phyloP scores from a whole-genome alignment of 371 early-diverging fungal species.

The Mucor circinelloides region DNA sequence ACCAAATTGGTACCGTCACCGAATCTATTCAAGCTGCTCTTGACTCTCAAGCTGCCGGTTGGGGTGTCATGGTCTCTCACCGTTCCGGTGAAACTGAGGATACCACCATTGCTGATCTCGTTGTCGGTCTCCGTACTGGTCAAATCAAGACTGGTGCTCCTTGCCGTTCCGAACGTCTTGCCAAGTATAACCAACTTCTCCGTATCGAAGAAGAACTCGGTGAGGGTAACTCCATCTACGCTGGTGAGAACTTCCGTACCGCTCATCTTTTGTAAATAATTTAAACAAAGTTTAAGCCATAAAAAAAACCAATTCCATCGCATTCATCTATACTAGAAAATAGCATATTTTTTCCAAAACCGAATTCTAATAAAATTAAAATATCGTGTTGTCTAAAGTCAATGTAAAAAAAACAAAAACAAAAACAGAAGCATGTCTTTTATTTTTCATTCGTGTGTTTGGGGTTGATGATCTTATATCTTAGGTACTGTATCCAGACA shows the following conservation, averaged over 20 bases:
- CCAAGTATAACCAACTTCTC: slow-evolving; percentile 99
- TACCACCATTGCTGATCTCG: slow-evolving; percentile 98
- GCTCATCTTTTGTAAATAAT: slow-evolving; percentile 65
- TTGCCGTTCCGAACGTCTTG: slow-evolving; percentile 96
- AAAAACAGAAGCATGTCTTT: background rate
- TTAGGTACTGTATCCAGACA: no score
- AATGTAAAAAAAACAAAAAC: background rate
- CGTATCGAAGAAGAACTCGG: slow-evolving; percentile 92
- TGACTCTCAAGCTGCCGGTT: slow-evolving; percentile 79
- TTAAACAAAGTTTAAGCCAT: background rate
- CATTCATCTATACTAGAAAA: slow-evolving; percentile 6
- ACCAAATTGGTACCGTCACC: slow-evolving; percentile 99
- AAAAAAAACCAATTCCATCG: background rate
- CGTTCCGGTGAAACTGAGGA: slow-evolving; percentile 99
- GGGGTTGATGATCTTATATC: no score
- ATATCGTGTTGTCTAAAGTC: slow-evolving; percentile 1
- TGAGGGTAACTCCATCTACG: slow-evolving; percentile 78
- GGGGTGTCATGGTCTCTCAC: slow-evolving; percentile 99
- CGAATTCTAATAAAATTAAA: slow-evolving; percentile 1
- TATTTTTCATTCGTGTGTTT: no score
- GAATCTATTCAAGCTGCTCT: slow-evolving; percentile 90
- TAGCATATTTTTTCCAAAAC: slow-evolving; percentile 4
- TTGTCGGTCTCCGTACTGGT: slow-evolving; percentile 96
- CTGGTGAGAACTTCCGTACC: slow-evolving; percentile 92
- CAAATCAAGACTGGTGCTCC: slow-evolving; percentile 99